Percentiles rank a stretch among this genome's conserved stretches.
phyloP scores from a whole-genome alignment of 352 stramenopile genomes.

The Globisporangium emineosum region DNA sequence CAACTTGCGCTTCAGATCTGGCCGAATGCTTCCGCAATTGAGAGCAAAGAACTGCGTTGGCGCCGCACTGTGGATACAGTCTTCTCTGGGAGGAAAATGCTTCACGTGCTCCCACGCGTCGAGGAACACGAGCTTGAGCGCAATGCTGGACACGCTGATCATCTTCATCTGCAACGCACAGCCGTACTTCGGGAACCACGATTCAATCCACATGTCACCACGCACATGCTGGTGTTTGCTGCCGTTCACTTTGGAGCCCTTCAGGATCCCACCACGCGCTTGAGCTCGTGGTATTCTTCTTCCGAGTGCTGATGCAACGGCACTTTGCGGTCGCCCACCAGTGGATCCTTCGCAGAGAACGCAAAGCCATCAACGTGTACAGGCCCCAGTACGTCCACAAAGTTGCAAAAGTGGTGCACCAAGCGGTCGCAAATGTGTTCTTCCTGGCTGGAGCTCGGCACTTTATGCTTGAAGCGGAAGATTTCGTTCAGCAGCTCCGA shows the following conservation, averaged over 20 bases:
- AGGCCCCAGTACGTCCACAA: slow-evolving; percentile 15
- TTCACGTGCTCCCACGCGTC: slow-evolving; percentile 38
- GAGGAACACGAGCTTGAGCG: slow-evolving; percentile 36
- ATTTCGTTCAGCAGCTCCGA: slow-evolving; percentile 23
- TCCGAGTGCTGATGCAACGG: slow-evolving; percentile 17
- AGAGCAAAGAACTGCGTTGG: slow-evolving; percentile 21
- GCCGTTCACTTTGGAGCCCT: neutral
- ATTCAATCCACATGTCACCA: neutral
- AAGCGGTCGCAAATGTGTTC: slow-evolving; percentile 21
- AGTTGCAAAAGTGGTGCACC: slow-evolving; percentile 15
- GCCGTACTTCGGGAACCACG: slow-evolving; percentile 2
- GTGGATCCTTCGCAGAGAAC: slow-evolving; percentile 21
- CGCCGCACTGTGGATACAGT: slow-evolving; percentile 38
- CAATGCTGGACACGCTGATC: slow-evolving; percentile 15
- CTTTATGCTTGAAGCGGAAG: slow-evolving; percentile 42
- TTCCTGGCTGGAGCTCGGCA: slow-evolving; percentile 27
- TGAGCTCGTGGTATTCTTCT: slow-evolving; percentile 15
- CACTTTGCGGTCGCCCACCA: neutral
- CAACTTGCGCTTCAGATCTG: slow-evolving; percentile 17
- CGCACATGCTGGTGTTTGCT: neutral
- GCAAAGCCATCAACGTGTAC: slow-evolving; percentile 8
- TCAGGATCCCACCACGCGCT: slow-evolving; percentile 5
- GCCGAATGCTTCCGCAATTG: slow-evolving; percentile 31
- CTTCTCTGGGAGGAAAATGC: slow-evolving; percentile 27
- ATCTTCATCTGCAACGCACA: slow-evolving; percentile 23